phyloP scores from a whole-genome alignment of 2,329 filamentous ascomycete species.

The Bipolaris oryzae region DNA sequence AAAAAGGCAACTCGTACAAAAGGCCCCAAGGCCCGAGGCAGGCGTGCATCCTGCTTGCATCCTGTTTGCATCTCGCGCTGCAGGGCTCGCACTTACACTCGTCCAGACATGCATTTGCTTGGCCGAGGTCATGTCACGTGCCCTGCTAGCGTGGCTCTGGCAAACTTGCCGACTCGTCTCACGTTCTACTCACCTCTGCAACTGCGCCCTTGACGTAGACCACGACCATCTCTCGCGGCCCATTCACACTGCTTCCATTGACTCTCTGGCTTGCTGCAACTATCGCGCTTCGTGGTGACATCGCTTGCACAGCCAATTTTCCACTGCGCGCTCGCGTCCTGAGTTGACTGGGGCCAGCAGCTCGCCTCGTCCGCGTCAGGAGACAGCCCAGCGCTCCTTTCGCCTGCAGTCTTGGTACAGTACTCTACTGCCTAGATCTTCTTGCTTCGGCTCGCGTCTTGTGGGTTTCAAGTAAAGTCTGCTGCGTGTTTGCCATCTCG shows the following conservation, averaged over 20 bases:
- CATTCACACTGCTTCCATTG: constrained; percentile 27
- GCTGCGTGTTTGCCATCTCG: constrained; percentile 32
- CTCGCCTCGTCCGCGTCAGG: constrained; percentile 28
- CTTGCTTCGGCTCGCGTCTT: constrained; percentile 28
- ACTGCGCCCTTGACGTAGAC: constrained; percentile 31
- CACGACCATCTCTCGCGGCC: constrained; percentile 21
- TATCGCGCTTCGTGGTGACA: constrained; percentile 24
- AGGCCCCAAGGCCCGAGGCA: neutral
- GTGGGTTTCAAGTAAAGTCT: constrained; percentile 35
- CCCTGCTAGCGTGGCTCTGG: constrained; percentile 12
- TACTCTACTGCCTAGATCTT: constrained; percentile 32
- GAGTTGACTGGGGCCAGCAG: constrained; percentile 30
- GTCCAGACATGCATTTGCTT: neutral
- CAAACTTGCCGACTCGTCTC: constrained; percentile 23
- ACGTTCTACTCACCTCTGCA: constrained; percentile 24
- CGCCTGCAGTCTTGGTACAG: constrained; percentile 28
- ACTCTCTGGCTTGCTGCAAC: constrained; percentile 29
- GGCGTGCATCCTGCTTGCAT: neutral
- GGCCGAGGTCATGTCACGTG: constrained; percentile 21
- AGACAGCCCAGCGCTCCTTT: constrained; percentile 31
- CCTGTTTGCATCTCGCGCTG: neutral
- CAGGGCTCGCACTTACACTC: neutral
- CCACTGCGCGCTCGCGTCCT: constrained; percentile 31
- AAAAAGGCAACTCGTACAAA: neutral
- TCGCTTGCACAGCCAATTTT: constrained; percentile 26